Evolutionary conservation across 1,284 basidiomycete genomes (phyloP).

Genomic region (Ganoderma boninense): DNA sequence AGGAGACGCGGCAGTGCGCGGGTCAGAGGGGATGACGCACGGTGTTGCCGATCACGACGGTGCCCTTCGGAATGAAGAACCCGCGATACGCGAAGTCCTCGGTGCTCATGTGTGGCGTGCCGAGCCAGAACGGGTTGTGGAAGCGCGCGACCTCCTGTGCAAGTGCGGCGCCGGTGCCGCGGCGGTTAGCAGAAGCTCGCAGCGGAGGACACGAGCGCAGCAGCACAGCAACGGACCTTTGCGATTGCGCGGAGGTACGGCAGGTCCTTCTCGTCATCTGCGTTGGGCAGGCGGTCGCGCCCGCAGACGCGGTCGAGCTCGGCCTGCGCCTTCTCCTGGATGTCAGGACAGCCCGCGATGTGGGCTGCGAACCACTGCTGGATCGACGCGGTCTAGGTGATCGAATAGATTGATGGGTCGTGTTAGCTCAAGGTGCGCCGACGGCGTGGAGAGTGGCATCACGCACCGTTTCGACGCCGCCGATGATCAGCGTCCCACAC

Average conservation of each 20-base stretch:
- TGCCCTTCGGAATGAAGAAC: conserved; percentile 1
- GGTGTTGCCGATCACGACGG: neutral
- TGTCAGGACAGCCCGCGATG: conserved; percentile 27
- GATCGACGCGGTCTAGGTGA: conserved; percentile 31
- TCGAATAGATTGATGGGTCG: neutral
- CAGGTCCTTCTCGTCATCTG: neutral
- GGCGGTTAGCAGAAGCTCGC: neutral
- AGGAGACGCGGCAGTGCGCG: too few species aligned
- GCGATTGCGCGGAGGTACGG: conserved; percentile 1
- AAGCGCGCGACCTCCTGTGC: neutral
- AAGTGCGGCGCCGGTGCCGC: neutral
- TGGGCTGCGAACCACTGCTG: conserved; percentile 34
- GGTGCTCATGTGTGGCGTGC: neutral
- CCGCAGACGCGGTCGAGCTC: conserved; percentile 6
- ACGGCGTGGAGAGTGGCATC: neutral
- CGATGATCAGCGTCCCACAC: conserved; percentile 48
- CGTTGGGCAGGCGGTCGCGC: neutral
- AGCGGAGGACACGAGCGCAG: neutral
- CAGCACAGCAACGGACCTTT: neutral
- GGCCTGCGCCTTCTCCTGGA: conserved; percentile 27
- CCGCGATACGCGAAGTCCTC: neutral
- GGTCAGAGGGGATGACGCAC: neutral
- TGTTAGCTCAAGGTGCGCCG: conserved; percentile 4
- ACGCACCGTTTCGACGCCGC: conserved; percentile 50
- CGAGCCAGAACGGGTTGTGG: neutral